Evolutionary conservation across 768 basidiomycete genomes (phyloP).

Genomic region (Russula griseocarnosa): DNA sequence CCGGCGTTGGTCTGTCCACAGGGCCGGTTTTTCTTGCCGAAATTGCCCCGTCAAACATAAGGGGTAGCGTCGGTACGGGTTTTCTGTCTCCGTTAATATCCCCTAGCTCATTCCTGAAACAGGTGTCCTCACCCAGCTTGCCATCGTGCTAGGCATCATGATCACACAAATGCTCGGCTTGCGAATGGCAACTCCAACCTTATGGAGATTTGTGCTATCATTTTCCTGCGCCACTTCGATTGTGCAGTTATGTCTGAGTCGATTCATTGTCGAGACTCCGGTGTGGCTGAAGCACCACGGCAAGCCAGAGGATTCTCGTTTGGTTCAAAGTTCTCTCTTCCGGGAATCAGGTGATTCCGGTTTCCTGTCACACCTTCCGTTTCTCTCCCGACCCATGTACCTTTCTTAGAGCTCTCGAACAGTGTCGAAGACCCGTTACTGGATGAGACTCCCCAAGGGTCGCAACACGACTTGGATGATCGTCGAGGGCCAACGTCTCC

Average conservation of each 20-base stretch:
- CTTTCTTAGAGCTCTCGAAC: constrained; percentile 27
- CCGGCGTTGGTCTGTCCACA: constrained; percentile 73
- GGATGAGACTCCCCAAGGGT: constrained; percentile 31
- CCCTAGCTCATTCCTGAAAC: neutral
- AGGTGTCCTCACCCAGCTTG: constrained; percentile 80
- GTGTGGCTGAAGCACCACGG: constrained; percentile 56
- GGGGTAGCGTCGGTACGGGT: constrained; percentile 63
- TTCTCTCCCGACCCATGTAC: constrained; percentile 27
- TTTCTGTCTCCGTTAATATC: neutral
- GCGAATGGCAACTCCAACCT: constrained; percentile 58
- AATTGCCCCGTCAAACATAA: constrained; percentile 72
- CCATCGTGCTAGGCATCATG: constrained; percentile 83
- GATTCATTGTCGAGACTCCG: constrained; percentile 65
- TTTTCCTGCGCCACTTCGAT: constrained; percentile 55
- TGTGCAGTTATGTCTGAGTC: constrained; percentile 53
- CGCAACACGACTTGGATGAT: constrained; percentile 32
- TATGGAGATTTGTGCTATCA: constrained; percentile 70
- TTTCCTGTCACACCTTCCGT: neutral
- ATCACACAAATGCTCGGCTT: constrained; percentile 78
- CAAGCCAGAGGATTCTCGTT: constrained; percentile 47
- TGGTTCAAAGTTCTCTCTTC: constrained; percentile 45
- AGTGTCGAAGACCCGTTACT: constrained; percentile 20
- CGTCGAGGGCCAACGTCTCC: constrained; percentile 35
- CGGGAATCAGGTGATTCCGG: constrained; percentile 21
- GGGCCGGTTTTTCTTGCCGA: constrained; percentile 83